A percentile compares a stretch with the other conserved stretches of the same genome.
Conservation (phyloP, 2,329 filamentous ascomycete species). For the Colletotrichum trifolii region DNA sequence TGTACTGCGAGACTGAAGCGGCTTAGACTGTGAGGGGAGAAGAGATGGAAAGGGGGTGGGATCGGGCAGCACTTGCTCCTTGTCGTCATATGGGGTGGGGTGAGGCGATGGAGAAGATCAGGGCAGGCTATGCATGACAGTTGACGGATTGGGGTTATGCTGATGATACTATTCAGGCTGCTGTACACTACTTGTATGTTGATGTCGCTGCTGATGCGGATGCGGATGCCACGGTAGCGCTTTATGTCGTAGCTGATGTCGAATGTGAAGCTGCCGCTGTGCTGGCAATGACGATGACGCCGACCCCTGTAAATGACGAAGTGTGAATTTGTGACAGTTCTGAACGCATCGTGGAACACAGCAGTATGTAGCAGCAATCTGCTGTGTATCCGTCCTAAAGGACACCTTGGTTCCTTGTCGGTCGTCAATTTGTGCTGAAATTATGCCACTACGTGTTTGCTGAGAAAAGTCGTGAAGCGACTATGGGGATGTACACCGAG, state of each 20-base stretch:
- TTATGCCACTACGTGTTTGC: no score
- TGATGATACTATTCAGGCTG: background rate
- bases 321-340: no score
- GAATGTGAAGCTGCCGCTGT: constrained; percentile 3
- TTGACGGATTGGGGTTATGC: constrained; percentile 9
- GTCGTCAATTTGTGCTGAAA: no score
- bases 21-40: constrained; percentile 26
- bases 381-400: no score
- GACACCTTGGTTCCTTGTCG: no score
- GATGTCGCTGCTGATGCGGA: constrained; percentile 5
- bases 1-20: constrained; percentile 28
- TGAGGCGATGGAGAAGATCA: constrained; percentile 16
- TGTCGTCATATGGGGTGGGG: constrained; percentile 29
- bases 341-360: no score
- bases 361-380: no score
- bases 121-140: constrained; percentile 22
- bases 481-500: no score
- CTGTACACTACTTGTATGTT: background rate
- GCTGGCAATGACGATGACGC: background rate
- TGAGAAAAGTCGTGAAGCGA: no score
- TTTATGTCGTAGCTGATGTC: constrained; percentile 6
- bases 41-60: constrained; percentile 26
- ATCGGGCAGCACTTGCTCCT: constrained; percentile 33
- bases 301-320: no score
- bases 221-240: background rate